These are phyloP conservation scores for Rhodosporidiobolus sp. DNA, from an alignment of 768 basidiomycete species.

Conservation along the genomic window DNA sequence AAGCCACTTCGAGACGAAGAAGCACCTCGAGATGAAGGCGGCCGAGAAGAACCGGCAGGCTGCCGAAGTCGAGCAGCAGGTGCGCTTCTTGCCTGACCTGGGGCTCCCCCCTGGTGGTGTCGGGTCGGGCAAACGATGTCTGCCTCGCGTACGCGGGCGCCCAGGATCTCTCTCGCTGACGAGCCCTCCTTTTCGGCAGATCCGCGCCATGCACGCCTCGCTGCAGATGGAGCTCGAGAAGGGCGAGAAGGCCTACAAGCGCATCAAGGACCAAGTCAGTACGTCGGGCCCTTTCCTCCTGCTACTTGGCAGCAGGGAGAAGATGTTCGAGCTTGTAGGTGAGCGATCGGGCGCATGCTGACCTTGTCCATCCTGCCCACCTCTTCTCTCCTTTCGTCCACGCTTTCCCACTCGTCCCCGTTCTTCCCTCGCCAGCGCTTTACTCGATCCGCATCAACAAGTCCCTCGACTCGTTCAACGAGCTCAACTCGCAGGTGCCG, in stretches of 20 bases:
- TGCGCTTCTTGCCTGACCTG: too few species aligned
- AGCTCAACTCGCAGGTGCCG: constrained; percentile 10
- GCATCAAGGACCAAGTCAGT: constrained; percentile 36
- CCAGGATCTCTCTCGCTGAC: too few species aligned
- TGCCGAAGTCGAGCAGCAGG: constrained; percentile 28
- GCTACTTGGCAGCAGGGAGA: too few species aligned
- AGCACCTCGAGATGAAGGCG: constrained; percentile 28
- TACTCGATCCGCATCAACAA: constrained; percentile 38
- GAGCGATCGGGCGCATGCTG: too few species aligned
- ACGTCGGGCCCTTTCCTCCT: not conserved
- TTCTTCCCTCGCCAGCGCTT: not conserved
- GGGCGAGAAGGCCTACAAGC: constrained; percentile 36
- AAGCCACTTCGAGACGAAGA: constrained; percentile 8
- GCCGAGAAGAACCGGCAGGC: constrained; percentile 36
- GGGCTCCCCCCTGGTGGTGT: too few species aligned
- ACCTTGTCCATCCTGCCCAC: too few species aligned
- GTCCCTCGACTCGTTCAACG: constrained; percentile 37
- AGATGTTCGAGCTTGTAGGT: too few species aligned
- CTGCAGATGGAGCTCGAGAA: constrained; percentile 33
- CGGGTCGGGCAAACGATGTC: too few species aligned
- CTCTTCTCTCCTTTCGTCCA: too few species aligned
- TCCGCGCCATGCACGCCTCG: constrained; percentile 21
- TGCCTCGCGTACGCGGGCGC: too few species aligned
- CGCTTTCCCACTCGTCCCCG: too few species aligned
- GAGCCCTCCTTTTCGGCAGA: not conserved